Evolutionary conservation across 345 rosid species (phyloP), one percentile per base, ranked within the genome.

Genomic region (Citrus mangshanensis): DNA sequence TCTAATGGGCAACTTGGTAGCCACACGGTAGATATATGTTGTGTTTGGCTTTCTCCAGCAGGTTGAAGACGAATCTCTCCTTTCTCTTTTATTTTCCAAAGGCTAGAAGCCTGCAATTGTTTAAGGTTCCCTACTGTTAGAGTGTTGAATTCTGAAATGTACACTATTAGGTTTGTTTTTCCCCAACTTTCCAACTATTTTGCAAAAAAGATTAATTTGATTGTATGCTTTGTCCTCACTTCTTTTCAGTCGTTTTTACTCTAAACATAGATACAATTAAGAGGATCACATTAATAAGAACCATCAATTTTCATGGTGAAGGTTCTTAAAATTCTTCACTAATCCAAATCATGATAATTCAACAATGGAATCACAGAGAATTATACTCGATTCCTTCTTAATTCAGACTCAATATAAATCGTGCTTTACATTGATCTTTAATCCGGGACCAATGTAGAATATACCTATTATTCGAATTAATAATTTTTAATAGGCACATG

Each of bases 1-100:
- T 73, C 83, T 93, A 80, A 90, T 95, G 97, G 98, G 95, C 34
- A 91, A 87, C 82, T 87, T 95, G 35, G 96, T 91, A 16, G 93
- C 93, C 64, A 86, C 84, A 21, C 91, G 91, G 6, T 86, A 87
- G 76, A 76, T 66, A 12, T 59, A 51, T 61, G 59, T 35, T 2
- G n/a, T 62, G 63, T 79, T 67, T 77, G 74, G 14, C 22, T 34
- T 70, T 51, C 72, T 66, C 65, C 34, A 2, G 42, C 37, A 64
- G n/a, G 25, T 49, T 70, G 55, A n/a, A 10, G 14, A 65, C 34
- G 40, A 24, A 79, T 30, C 72, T 35, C 25, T 22, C 32, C 16
- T 28, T 9, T 19, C 28, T 42, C 42, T n/a, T 6, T 21, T 32
- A 7, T n/a, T 58, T 59, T 59, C 27, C 13, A 22, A 22, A 56